These are phyloP conservation scores for Brassica napus DNA, from an alignment of 345 rosid genomes.

Conservation along the genomic window Da-Ae NC_063450.1:40741001-40741500, in stretches of 20 bases:
- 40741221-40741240: slow-evolving; percentile 48
- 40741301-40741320: slow-evolving; percentile 77
- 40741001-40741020: background rate
- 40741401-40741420: slow-evolving; percentile 9
- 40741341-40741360: slow-evolving; percentile 60
- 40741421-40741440: slow-evolving; percentile 40
- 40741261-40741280: slow-evolving; percentile 57
- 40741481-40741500: slow-evolving; percentile 60
- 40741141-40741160: slow-evolving; percentile 67
- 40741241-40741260: slow-evolving; percentile 56
- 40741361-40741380: slow-evolving; percentile 49
- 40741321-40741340: slow-evolving; percentile 72
- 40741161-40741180: slow-evolving; percentile 22
- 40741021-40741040: slow-evolving; percentile 60
- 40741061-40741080: slow-evolving; percentile 89
- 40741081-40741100: slow-evolving; percentile 80
- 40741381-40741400: slow-evolving; percentile 40
- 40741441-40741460: slow-evolving; percentile 42
- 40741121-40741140: slow-evolving; percentile 77
- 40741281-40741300: slow-evolving; percentile 57
- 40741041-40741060: slow-evolving; percentile 83
- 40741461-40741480: slow-evolving; percentile 42
- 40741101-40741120: slow-evolving; percentile 73
- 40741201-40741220: slow-evolving; percentile 14
- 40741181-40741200: background rate